phyloP scores from a whole-genome alignment of 345 rosid genomes.

The Eucalyptus pumila region DNA sequence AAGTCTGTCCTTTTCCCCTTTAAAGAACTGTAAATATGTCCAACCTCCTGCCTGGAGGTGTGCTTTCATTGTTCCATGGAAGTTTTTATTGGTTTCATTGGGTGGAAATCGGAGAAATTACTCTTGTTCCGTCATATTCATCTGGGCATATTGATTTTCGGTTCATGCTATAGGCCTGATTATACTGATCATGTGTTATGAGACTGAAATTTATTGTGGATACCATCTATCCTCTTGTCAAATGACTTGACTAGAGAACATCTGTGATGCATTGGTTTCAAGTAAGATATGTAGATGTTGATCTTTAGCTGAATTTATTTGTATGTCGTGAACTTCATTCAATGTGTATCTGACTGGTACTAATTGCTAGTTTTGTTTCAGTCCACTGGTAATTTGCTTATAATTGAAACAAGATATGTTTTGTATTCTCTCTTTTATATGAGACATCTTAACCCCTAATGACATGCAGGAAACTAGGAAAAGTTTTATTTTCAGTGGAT shows the following conservation, averaged over 20 bases:
- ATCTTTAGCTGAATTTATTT: background rate
- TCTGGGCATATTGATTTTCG: background rate
- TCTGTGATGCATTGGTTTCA: background rate
- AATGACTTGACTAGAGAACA: background rate
- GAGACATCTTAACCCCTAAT: background rate
- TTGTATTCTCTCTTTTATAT: background rate
- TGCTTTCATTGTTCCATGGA: background rate
- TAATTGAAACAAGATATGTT: background rate
- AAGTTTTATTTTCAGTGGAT: conserved; percentile 5
- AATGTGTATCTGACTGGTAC: background rate
- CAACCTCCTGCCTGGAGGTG: background rate
- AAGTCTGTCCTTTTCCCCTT: background rate
- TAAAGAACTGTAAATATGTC: background rate
- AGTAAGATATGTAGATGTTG: background rate
- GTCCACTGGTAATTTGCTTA: background rate
- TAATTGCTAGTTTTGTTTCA: background rate
- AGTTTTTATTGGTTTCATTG: background rate
- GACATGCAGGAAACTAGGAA: conserved; percentile 43
- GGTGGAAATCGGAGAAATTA: background rate
- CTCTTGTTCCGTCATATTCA: background rate
- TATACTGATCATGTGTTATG: background rate
- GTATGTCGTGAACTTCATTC: background rate
- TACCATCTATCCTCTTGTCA: background rate
- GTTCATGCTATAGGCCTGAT: background rate
- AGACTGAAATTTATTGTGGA: background rate